phyloP scores from a whole-genome alignment of 768 basidiomycete genomes.

The Lactifluus hygrophoroides region DNA sequence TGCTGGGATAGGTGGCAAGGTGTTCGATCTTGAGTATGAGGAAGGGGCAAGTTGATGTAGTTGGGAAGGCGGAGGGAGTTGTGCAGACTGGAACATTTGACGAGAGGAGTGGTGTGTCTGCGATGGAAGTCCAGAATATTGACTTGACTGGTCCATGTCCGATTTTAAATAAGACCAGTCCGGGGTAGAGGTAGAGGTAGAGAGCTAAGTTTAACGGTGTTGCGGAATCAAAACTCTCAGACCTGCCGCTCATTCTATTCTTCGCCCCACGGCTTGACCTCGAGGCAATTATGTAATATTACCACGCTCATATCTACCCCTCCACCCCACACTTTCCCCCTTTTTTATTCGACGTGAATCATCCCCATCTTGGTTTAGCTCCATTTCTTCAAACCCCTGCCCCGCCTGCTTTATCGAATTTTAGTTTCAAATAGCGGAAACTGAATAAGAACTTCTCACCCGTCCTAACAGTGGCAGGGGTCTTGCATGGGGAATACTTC shows the following conservation, averaged over 20 bases:
- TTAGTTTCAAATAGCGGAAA: background rate
- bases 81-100: conserved; percentile 35
- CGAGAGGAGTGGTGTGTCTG: conserved; percentile 24
- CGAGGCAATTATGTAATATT: conserved; percentile 8
- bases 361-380: conserved; percentile 6
- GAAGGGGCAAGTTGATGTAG: conserved; percentile 31
- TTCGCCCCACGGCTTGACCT: conserved; percentile 3
- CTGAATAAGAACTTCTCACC: background rate
- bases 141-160: conserved; percentile 24
- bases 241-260: background rate
- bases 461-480: background rate
- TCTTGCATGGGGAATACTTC: background rate
- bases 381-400: background rate
- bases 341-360: background rate
- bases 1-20: conserved; percentile 33
- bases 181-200: conserved; percentile 8
- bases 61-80: conserved; percentile 38
- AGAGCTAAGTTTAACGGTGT: background rate
- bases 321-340: background rate
- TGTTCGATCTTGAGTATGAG: conserved; percentile 33
- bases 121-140: conserved; percentile 20
- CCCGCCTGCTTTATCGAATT: background rate
- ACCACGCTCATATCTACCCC: conserved; percentile 8
- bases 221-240: background rate
- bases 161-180: conserved; percentile 16